These are phyloP conservation scores for Ophiostoma sp. DNA, from an alignment of 2,329 filamentous ascomycete genomes.

Conservation along the genomic window DNA sequence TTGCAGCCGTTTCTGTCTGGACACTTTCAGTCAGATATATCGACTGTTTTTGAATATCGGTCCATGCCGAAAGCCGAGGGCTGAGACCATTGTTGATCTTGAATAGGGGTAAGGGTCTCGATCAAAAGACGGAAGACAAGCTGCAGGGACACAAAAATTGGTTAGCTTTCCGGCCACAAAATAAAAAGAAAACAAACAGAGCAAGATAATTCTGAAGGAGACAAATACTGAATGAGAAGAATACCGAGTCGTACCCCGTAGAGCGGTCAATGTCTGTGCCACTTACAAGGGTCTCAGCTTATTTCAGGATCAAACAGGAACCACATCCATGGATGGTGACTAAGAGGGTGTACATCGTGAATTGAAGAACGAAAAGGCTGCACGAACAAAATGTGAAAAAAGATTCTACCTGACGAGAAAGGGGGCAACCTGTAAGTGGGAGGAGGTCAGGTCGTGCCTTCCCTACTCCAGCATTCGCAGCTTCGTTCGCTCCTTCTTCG, in stretches of 20 bases:
- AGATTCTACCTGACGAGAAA: neutral
- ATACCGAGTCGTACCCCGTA: neutral
- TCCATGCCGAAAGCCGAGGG: neutral
- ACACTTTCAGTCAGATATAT: neutral
- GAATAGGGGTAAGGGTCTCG: neutral
- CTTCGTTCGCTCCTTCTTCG: conserved; percentile 2
- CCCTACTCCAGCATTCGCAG: neutral
- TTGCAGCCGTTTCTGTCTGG: neutral
- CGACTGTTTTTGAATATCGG: neutral
- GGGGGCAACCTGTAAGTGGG: neutral
- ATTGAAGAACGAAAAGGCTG: neutral
- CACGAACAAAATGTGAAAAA: too few relatives aligned
- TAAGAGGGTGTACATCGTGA: neutral
- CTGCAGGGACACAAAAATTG: neutral
- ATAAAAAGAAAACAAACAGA: neutral
- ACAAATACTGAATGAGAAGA: too few relatives aligned
- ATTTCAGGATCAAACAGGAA: neutral
- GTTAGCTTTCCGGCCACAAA: neutral
- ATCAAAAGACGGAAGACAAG: neutral
- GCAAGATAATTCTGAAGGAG: neutral
- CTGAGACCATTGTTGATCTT: neutral
- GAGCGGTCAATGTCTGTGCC: neutral
- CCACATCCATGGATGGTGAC: neutral
- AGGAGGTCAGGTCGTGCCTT: neutral
- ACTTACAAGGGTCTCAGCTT: neutral